phyloP scores from a whole-genome alignment of 192 early-diverging fungal genomes.

The Linnemannia elongata region DNA sequence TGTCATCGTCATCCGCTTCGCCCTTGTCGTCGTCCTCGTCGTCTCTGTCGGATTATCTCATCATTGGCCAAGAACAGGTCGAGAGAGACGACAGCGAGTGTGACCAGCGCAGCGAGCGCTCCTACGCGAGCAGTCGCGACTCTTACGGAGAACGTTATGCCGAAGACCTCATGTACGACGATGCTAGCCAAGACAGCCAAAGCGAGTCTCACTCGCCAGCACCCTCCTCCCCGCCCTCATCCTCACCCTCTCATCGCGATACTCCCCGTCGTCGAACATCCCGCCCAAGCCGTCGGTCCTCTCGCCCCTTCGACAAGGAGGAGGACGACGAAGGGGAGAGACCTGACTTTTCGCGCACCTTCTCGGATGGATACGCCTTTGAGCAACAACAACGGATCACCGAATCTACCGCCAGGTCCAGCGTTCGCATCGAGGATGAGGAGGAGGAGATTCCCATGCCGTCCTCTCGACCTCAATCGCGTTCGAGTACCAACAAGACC shows the following conservation, averaged over 20 bases:
- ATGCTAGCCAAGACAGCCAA: conserved; percentile 23
- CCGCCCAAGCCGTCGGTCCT: not conserved
- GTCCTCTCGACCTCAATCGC: not conserved
- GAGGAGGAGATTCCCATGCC: not conserved
- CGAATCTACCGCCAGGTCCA: not conserved
- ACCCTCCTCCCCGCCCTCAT: not conserved
- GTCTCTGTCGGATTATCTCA: conserved; percentile 41
- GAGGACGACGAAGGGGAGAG: not conserved
- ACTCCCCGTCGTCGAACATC: not conserved
- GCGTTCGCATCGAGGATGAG: conserved; percentile 6
- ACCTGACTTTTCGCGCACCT: not conserved
- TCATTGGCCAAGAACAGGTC: conserved; percentile 45
- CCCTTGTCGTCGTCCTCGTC: conserved; percentile 33
- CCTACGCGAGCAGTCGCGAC: conserved; percentile 20
- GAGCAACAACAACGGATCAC: conserved; percentile 5
- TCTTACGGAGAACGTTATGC: conserved; percentile 2
- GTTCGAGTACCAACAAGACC: not conserved
- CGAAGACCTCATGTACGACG: not conserved
- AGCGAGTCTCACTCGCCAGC: not conserved
- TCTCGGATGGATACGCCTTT: not conserved
- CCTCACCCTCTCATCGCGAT: not conserved
- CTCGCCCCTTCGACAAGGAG: not conserved
- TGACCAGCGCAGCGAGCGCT: conserved; percentile 24
- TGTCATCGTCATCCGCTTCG: conserved; percentile 11
- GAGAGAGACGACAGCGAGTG: conserved; percentile 34